These are phyloP conservation scores for Sporothrix luriei DNA, from an alignment of 2,329 filamentous ascomycete species.

Conservation along the genomic window DNA sequence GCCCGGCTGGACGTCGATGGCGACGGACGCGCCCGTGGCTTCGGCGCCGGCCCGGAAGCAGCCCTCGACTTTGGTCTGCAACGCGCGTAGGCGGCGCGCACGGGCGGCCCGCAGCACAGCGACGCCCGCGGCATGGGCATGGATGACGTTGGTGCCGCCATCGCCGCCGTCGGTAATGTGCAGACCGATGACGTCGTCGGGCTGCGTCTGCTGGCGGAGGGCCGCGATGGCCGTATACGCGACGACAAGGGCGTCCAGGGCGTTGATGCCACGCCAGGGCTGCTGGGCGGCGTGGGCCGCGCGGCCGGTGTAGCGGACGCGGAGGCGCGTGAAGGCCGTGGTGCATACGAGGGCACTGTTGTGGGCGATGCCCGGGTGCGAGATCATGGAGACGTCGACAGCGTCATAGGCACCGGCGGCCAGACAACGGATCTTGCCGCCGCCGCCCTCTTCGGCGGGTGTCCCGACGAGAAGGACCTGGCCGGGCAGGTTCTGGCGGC, in stretches of 20 bases:
- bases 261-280: slow-evolving; percentile 6
- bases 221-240: slow-evolving; percentile 1
- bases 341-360: not conserved
- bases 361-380: not conserved
- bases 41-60: not conserved
- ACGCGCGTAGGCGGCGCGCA: not conserved
- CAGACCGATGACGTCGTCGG: slow-evolving; percentile 23
- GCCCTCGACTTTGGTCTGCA: not conserved
- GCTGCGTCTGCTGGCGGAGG: slow-evolving; percentile 17
- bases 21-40: not conserved
- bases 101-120: not conserved
- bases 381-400: not conserved
- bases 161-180: slow-evolving; percentile 24
- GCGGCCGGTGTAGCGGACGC: not conserved
- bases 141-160: slow-evolving; percentile 20
- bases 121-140: not conserved
- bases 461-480: slow-evolving; percentile 15
- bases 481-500: slow-evolving; percentile 3
- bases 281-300: slow-evolving; percentile 4
- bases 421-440: slow-evolving; percentile 25
- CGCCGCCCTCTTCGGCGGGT: slow-evolving; percentile 21
- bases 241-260: not conserved
- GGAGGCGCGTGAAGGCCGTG: not conserved
- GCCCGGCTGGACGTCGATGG: not conserved
- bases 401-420: slow-evolving; percentile 8